These are phyloP conservation scores for Botrytis hyacinthi DNA, from an alignment of 2,329 filamentous ascomycete genomes.

Conservation along the genomic window DNA sequence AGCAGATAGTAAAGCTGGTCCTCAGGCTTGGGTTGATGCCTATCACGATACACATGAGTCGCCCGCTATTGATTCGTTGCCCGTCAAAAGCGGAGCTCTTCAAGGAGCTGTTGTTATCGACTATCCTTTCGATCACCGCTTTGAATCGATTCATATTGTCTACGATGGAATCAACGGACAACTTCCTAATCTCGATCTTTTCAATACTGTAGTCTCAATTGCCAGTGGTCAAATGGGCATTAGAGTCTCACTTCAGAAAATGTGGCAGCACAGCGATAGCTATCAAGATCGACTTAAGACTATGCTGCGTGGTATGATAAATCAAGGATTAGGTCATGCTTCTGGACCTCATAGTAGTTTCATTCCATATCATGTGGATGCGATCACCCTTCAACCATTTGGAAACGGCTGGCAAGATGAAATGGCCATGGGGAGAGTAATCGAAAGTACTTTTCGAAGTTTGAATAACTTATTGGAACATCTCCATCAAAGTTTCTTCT, in stretches of 20 bases:
- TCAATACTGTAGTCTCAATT: slow-evolving; percentile 90
- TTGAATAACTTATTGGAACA: slow-evolving; percentile 96
- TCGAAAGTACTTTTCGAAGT: slow-evolving; percentile 89
- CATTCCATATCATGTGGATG: slow-evolving; percentile 96
- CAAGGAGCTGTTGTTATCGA: slow-evolving; percentile 94
- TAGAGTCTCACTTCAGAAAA: slow-evolving; percentile 76
- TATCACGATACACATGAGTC: slow-evolving; percentile 88
- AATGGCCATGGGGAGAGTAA: slow-evolving; percentile 85
- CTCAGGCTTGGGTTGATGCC: slow-evolving; percentile 95
- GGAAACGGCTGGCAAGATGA: slow-evolving; percentile 96
- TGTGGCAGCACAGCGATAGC: slow-evolving; percentile 72
- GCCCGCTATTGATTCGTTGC: slow-evolving; percentile 67
- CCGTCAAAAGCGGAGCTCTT: slow-evolving; percentile 87
- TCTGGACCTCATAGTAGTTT: slow-evolving; percentile 93
- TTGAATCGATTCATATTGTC: slow-evolving; percentile 83
- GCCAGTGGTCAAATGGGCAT: slow-evolving; percentile 92
- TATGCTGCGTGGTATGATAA: slow-evolving; percentile 89
- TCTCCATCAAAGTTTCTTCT: slow-evolving; percentile 98
- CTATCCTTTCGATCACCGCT: slow-evolving; percentile 80
- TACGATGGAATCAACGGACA: slow-evolving; percentile 97
- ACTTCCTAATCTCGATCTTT: slow-evolving; percentile 88
- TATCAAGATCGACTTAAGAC: slow-evolving; percentile 82
- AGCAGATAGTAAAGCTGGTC: slow-evolving; percentile 83
- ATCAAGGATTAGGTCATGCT: slow-evolving; percentile 83
- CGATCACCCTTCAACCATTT: slow-evolving; percentile 86